Percentiles rank a stretch among this genome's conserved stretches.
Evolutionary conservation across 768 basidiomycete species (phyloP).

Genomic region (Mycena sanguinolenta): DNA sequence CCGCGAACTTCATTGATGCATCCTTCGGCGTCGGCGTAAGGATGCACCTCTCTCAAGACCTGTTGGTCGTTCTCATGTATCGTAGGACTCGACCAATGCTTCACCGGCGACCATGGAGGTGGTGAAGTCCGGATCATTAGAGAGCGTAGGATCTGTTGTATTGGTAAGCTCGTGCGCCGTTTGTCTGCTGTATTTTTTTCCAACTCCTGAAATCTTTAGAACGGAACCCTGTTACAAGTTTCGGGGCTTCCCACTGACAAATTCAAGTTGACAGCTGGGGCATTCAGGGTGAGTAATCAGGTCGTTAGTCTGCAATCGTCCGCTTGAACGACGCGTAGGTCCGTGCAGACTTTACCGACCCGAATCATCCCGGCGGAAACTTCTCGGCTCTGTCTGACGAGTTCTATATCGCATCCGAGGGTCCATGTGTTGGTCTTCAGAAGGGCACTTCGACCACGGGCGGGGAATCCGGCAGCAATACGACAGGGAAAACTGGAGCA

Average conservation of each 20-base stretch:
- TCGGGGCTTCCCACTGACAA: background rate
- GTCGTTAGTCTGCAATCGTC: background rate
- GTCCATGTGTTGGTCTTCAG: background rate
- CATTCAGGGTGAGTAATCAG: background rate
- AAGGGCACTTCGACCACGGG: conserved; percentile 13
- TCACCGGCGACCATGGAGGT: conserved; percentile 11
- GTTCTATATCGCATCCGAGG: background rate
- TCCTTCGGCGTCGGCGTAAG: background rate
- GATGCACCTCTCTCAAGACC: too few species aligned
- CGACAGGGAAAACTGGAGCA: background rate
- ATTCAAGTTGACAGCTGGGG: background rate
- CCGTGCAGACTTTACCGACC: conserved; percentile 20
- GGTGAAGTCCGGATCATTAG: background rate
- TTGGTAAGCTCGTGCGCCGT: conserved; percentile 1
- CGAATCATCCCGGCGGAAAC: background rate
- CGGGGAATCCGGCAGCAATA: background rate
- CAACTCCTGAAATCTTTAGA: background rate
- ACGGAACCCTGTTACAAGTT: background rate
- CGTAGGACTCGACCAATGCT: background rate
- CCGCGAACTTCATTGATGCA: background rate
- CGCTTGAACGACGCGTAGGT: background rate
- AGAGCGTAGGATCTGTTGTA: conserved; percentile 2
- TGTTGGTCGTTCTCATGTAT: background rate
- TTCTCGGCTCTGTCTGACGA: conserved; percentile 3
- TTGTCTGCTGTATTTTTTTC: background rate